Conservation (phyloP, 2,329 filamentous ascomycete species). For the Alternaria triticimaculans region DNA sequence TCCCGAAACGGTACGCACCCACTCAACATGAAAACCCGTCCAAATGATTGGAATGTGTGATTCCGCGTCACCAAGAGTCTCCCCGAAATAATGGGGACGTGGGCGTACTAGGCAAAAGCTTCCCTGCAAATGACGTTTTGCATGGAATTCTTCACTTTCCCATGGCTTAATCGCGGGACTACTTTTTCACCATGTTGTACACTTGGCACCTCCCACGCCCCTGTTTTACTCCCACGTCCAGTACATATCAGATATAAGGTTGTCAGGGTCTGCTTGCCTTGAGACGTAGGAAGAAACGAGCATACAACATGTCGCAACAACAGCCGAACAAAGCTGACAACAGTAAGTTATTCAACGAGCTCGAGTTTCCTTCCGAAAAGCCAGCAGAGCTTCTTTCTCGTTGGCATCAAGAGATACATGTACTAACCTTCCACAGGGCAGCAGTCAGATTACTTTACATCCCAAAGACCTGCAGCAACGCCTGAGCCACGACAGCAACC, state of each 20-base stretch:
- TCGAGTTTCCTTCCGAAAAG: too few relatives aligned
- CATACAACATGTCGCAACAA: slow-evolving; percentile 15
- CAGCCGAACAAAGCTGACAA: slow-evolving; percentile 3
- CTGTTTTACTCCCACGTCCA: background rate
- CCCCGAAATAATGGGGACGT: slow-evolving; percentile 1
- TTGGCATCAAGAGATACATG: background rate
- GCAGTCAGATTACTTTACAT: background rate
- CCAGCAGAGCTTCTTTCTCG: background rate
- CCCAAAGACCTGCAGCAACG: slow-evolving; percentile 6
- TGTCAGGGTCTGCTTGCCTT: background rate
- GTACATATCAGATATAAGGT: background rate
- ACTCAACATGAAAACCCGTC: slow-evolving; percentile 1
- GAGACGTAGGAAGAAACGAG: background rate
- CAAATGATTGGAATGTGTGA: slow-evolving; percentile 2
- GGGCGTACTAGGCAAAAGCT: slow-evolving; percentile 17
- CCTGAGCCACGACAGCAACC: slow-evolving; percentile 12
- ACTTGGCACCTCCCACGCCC: background rate
- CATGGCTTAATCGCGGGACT: slow-evolving; percentile 11
- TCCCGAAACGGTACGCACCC: background rate
- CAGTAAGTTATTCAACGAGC: slow-evolving; percentile 2
- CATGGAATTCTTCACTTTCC: slow-evolving; percentile 32
- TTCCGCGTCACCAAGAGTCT: background rate
- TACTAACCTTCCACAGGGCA: slow-evolving; percentile 3
- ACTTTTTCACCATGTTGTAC: slow-evolving; percentile 2
- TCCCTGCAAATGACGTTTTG: slow-evolving; percentile 26